phyloP scores from a whole-genome alignment of 176 grass and related monocot genomes.

The Saccharum officinarum region DNA sequence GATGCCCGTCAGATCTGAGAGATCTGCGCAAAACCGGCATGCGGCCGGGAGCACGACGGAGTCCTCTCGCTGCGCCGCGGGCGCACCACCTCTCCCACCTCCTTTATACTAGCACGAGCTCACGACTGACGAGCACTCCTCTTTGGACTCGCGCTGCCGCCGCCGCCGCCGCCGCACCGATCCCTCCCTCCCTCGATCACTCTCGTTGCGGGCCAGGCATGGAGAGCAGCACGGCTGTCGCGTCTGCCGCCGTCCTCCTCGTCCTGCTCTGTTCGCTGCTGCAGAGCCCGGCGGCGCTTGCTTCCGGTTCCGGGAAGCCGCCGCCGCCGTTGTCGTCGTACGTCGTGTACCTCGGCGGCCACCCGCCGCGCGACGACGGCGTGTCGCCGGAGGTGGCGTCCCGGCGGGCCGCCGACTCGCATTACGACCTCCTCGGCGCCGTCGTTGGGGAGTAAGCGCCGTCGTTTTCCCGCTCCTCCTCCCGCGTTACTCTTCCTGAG shows the following conservation, averaged over 20 bases:
- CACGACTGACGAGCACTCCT: no score
- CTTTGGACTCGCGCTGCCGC: no score
- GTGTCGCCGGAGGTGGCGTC: slow-evolving; percentile 25
- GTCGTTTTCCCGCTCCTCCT: neutral
- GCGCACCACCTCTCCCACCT: no score
- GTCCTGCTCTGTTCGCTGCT: slow-evolving; percentile 7
- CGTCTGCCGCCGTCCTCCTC: neutral
- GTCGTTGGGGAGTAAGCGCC: slow-evolving; percentile 59
- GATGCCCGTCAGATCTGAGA: no score
- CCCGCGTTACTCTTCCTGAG: neutral
- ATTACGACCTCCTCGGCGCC: slow-evolving; percentile 64
- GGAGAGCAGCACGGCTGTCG: no score
- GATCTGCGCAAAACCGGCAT: no score
- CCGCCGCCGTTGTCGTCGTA: slow-evolving; percentile 44
- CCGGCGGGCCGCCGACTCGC: slow-evolving; percentile 35
- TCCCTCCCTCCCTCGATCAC: no score
- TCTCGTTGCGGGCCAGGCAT: no score
- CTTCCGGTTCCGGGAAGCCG: neutral
- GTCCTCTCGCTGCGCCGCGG: no score
- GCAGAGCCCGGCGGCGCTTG: neutral
- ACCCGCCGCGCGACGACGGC: slow-evolving; percentile 15
- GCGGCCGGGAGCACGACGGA: no score
- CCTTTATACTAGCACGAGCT: no score
- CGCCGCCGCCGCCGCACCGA: no score
- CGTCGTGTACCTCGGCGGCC: slow-evolving; percentile 80